These are phyloP conservation scores for Vinca minor DNA, from an alignment of 257 asterid genomes.

Conservation along the genomic window DNA sequence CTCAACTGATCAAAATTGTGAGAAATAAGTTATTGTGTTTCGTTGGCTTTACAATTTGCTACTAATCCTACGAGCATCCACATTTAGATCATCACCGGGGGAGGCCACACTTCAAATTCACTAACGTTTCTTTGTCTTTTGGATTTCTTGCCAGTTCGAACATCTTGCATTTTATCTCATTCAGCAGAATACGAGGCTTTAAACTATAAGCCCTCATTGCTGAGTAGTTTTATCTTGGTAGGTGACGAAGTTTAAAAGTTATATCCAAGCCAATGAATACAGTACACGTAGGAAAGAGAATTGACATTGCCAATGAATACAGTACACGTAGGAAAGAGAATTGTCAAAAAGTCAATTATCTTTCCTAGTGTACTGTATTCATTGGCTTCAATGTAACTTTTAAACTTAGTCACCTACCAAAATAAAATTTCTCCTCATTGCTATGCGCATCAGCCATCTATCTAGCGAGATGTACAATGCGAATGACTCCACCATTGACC, in stretches of 20 bases:
- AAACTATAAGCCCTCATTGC: slow-evolving; percentile 86
- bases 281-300: no score
- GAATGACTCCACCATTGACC: slow-evolving; percentile 64
- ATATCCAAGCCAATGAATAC: no score
- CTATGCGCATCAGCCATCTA: slow-evolving; percentile 89
- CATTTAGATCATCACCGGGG: background rate
- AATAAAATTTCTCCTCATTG: no score
- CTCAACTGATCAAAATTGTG: background rate
- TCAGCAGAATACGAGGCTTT: slow-evolving; percentile 78
- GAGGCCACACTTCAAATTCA: background rate
- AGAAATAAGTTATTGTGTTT: background rate
- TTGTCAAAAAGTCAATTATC: no score
- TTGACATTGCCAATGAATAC: no score
- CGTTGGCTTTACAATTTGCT: background rate
- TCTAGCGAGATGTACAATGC: slow-evolving; percentile 73
- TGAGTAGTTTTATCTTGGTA: no score
- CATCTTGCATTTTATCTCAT: slow-evolving; percentile 82
- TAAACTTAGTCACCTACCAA: no score
- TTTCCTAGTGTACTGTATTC: no score
- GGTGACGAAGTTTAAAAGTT: no score
- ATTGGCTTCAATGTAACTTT: no score
- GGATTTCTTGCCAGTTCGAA: slow-evolving; percentile 48
- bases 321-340: no score
- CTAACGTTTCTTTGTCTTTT: slow-evolving; percentile 7
- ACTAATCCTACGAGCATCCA: background rate